phyloP scores from a whole-genome alignment of 805 yeast genomes.

The Yamadazyma paraphyllophila region DNA sequence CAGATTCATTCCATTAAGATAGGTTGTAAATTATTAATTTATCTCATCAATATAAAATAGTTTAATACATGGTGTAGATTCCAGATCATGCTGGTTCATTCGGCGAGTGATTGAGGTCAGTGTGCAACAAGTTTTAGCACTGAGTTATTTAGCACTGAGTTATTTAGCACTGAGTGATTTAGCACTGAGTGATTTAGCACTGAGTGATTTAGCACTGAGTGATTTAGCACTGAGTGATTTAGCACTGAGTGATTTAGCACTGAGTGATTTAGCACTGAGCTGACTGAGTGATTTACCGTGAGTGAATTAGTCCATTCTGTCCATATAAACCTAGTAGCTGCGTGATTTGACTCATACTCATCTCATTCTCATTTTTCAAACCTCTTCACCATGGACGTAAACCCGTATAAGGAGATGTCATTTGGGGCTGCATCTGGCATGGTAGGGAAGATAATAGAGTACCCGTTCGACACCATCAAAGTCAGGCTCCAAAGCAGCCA shows the following conservation, averaged over 20 bases:
- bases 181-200: too few relatives aligned
- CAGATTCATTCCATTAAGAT: conserved; percentile 70
- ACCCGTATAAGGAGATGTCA: conserved; percentile 38
- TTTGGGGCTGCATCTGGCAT: conserved; percentile 71
- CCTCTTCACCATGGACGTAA: conserved; percentile 6
- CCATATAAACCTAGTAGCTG: too few relatives aligned
- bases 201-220: conserved; percentile 1
- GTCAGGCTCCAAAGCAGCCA: conserved; percentile 74
- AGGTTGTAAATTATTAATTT: conserved; percentile 15
- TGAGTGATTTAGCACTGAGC: not conserved
- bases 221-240: too few relatives aligned
- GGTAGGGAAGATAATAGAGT: conserved; percentile 79
- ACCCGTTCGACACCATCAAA: conserved; percentile 90
- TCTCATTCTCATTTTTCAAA: conserved; percentile 1
- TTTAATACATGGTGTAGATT: not conserved
- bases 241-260: not conserved
- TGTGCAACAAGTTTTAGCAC: too few relatives aligned
- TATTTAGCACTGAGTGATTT: not conserved
- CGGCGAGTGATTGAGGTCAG: too few relatives aligned
- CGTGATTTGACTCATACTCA: not conserved
- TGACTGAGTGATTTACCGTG: not conserved
- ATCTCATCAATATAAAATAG: conserved; percentile 8
- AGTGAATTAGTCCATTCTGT: too few relatives aligned
- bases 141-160: not conserved
- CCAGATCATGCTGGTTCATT: too few relatives aligned